Conservation (phyloP, 148 eudicot species). For the Dysphania ambrosioides region DNA sequence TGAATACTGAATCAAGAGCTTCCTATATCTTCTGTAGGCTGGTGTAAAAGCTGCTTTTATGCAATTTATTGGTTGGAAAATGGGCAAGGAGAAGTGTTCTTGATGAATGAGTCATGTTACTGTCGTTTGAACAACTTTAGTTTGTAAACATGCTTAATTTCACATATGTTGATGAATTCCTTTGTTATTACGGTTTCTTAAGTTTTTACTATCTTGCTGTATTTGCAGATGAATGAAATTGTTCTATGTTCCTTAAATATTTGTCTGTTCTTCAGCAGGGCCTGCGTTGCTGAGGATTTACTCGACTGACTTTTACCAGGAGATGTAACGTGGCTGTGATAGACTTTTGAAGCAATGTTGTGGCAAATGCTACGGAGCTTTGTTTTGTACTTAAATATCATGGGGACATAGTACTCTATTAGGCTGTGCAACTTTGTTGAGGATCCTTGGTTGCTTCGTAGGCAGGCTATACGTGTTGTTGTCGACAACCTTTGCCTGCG, state of each 20-base stretch:
- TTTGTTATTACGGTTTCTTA: not conserved
- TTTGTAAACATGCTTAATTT: not conserved
- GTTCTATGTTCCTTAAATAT: not conserved
- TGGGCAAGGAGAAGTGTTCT: not conserved
- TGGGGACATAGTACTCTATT: conserved; percentile 9
- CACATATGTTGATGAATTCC: not conserved
- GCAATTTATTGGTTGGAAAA: not conserved
- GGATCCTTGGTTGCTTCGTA: conserved; percentile 1
- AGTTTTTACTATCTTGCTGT: not conserved
- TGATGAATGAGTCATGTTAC: not conserved
- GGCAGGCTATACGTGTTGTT: conserved; percentile 13
- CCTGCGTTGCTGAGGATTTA: not conserved
- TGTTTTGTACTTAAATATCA: not conserved
- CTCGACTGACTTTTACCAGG: not conserved
- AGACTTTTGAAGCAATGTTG: conserved; percentile 7
- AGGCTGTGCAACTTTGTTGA: conserved; percentile 11
- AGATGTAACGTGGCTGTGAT: not conserved
- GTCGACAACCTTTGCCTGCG: conserved; percentile 15
- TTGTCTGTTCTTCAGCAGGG: conserved; percentile 11
- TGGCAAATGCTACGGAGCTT: conserved; percentile 8
- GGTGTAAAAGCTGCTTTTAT: not conserved
- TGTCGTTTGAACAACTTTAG: not conserved
- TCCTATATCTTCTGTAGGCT: not conserved
- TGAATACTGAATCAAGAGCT: too few relatives aligned
- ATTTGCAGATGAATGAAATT: not conserved